Evolutionary conservation across 768 basidiomycete species (phyloP), one percentile per base, ranked within the genome.

Genomic region (Boletus insuetus): DNA sequence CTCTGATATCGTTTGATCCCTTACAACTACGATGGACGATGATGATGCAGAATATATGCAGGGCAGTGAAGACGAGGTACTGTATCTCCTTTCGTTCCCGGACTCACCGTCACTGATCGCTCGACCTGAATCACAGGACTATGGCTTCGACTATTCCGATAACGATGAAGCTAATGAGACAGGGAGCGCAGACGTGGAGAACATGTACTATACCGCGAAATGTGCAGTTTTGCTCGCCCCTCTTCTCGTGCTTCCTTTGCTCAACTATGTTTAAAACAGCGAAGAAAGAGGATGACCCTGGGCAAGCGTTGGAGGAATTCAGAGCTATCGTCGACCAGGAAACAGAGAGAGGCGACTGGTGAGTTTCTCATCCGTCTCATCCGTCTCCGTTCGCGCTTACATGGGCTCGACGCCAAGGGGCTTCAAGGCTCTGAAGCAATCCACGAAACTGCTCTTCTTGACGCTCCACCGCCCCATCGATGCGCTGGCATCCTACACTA

Each of bases 391-490:
- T 45, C 22, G 37, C 20, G 17, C 50, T 58, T 34, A 60, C 31
- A 16, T 41, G 8, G 13, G 12, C 32, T 13, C 34, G 11, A 16
- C 57, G 35, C 57, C 53, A 32, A 98, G 95, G 96, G 97, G 95
- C 3, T 99, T 99, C 83, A 99, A 99, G 71, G 92, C 95, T 6
- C 80, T 99, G 56, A 99, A 99, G 66, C 97, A 99, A 65, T 91
- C 90, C 48, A 98, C 95, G 17, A 99, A 99, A 71, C 77, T 98
- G 49, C 83, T 95, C 52, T 99, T 89, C 70, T 80, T 96, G 48
- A 76, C 74, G 22, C 79, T 94, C 26, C 82, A 84, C 62, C 78
- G 91, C 66, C 94, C 94, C 20, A 79, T 81, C 44, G 89, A 95
- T 48, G 97, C 97, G 0, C 74, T 98, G 54, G 75, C 82, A 68